A percentile compares a stretch with the other conserved stretches of the same genome.
phyloP scores from a whole-genome alignment of 2,329 filamentous ascomycete species.

The Coniochaeta sp. region DNA sequence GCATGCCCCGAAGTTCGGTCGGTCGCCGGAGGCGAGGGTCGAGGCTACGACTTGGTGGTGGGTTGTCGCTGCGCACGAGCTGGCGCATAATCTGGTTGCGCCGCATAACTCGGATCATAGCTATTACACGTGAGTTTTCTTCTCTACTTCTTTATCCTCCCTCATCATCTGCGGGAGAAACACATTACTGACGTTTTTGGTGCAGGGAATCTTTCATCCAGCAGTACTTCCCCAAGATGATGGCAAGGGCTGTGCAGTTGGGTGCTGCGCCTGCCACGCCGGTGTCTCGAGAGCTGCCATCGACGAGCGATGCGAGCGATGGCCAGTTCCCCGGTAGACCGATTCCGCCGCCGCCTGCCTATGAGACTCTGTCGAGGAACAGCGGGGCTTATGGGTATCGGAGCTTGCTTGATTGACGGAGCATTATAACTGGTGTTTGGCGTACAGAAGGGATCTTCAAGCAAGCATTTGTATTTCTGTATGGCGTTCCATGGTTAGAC shows the following conservation, averaged over 20 bases:
- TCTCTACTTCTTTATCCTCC: neutral
- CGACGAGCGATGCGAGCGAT: neutral
- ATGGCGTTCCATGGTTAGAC: neutral
- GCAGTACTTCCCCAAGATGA: slow-evolving; percentile 67
- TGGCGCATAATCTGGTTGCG: slow-evolving; percentile 85
- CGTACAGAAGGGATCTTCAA: neutral
- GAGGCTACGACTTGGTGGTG: slow-evolving; percentile 85
- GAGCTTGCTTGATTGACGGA: neutral
- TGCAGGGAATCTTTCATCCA: slow-evolving; percentile 66
- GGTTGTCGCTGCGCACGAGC: slow-evolving; percentile 89
- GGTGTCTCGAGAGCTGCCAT: neutral
- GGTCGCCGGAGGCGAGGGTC: slow-evolving; percentile 38
- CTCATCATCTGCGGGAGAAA: neutral
- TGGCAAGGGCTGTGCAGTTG: slow-evolving; percentile 37
- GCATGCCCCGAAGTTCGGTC: slow-evolving; percentile 47
- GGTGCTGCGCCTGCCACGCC: slow-evolving; percentile 18
- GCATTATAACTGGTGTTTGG: neutral
- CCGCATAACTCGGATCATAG: slow-evolving; percentile 73
- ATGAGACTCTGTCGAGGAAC: neutral
- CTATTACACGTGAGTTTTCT: slow-evolving; percentile 61
- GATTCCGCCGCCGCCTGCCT: neutral
- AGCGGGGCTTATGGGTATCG: neutral
- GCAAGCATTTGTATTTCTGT: neutral
- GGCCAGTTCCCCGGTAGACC: neutral
- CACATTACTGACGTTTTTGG: slow-evolving; percentile 12